Base-by-base conservation (phyloP, 345 rosid species). In the Linum tenue region DNA sequence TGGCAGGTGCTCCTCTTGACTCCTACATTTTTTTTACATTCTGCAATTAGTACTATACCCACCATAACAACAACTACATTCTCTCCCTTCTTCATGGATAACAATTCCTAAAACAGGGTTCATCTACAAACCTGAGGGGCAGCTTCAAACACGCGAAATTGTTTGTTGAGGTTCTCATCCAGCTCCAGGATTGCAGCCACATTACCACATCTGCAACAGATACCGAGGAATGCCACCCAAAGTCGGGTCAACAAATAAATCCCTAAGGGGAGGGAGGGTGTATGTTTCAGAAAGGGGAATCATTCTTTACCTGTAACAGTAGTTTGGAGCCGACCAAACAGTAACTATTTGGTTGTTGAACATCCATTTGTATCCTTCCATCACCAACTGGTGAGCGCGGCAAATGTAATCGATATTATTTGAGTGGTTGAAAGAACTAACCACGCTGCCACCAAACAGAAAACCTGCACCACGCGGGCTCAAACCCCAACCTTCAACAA, bases 291-390 rank as follows among this genome's bases (percentile, higher is more conserved):
- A 22, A 22, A 22, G 31, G 31, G 31, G 31, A 22, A 22, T 22
- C 31, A 22, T 15, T 48, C 35, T 64, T 66, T 79, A 95, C 99
- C 99, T 86, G 69, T 95, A 91, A 72, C 99, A 95, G 82, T 95
- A 95, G 76, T 95, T 95, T 56, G 99, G 99, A 64, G 99, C 99
- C 1, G 99, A 91, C 99, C 99, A 95, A 14, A 95, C 97, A 4
- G 97, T 95, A 73, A 95, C 96, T 68, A 95, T 89, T 81, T 91
- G 96, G 67, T 79, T 73, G 71, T 84, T 87, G 67, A 91, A 95
- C 99, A 95, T 89, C 97, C 96, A 91, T 73, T 91, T 91, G 73
- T 79, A 95, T 72, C 97, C 99, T 75, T 95, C 99, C 97, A 91
- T 91, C 37, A 95, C 99, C 76, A 95, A 81, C 70, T 95, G 99